Conservation (phyloP, 73 alveolate genomes). For the Tetrahymena elliotti region DNA sequence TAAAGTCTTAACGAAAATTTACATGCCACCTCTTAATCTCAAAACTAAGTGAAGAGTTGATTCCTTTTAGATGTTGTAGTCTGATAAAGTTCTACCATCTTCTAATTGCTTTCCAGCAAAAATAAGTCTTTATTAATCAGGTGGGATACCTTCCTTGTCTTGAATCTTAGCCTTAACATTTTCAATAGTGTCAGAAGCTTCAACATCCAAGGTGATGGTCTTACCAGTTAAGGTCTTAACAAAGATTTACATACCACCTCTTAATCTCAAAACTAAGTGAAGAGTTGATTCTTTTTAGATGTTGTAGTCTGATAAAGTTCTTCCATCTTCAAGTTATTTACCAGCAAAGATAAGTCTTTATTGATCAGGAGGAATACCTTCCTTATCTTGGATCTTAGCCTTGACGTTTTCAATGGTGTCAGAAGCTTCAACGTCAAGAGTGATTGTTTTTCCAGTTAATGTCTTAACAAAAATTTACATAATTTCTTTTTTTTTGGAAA, state of each 20-base stretch:
- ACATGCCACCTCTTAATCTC: constrained; percentile 41
- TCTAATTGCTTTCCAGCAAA: constrained; percentile 35
- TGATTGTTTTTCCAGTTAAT: constrained; percentile 33
- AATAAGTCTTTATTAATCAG: constrained; percentile 38
- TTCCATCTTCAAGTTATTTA: constrained; percentile 19
- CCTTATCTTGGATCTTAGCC: constrained; percentile 33
- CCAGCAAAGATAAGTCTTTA: constrained; percentile 40
- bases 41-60: no score
- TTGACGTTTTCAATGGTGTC: constrained; percentile 31
- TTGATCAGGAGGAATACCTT: constrained; percentile 44
- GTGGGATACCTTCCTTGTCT: constrained; percentile 47
- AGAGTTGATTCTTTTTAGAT: constrained; percentile 35
- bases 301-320: constrained; percentile 35
- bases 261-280: constrained; percentile 18
- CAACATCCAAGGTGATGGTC: constrained; percentile 27
- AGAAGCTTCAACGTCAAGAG: constrained; percentile 26
- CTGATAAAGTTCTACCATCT: constrained; percentile 28
- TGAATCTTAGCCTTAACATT: constrained; percentile 21
- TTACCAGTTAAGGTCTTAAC: constrained; percentile 37
- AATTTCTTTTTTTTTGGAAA: neutral
- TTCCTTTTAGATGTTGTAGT: constrained; percentile 38
- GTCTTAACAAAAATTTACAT: constrained; percentile 30
- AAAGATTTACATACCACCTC: constrained; percentile 40
- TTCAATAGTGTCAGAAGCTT: constrained; percentile 38
- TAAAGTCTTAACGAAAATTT: constrained; percentile 11